Percentiles rank a stretch among this genome's conserved stretches.
phyloP scores from a whole-genome alignment of 345 rosid species.

The Firmiana major region DNA sequence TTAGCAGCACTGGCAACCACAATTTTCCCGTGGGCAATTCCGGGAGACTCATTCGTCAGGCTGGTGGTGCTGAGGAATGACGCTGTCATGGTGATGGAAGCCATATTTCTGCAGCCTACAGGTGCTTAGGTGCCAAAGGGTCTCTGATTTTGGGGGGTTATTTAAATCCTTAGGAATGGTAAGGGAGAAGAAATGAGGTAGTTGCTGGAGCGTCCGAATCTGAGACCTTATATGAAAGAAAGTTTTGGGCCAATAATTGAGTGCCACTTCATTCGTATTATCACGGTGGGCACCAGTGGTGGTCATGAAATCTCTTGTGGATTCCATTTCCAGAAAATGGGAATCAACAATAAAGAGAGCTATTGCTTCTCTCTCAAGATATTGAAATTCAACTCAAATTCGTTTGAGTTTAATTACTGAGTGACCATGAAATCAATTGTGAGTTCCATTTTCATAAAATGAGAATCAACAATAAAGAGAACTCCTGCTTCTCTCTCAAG shows the following conservation, averaged over 20 bases:
- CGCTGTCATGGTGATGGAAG: slow-evolving; percentile 39
- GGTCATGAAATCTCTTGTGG: not conserved
- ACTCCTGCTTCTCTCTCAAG: not conserved
- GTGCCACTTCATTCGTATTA: not conserved
- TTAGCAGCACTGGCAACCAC: slow-evolving; percentile 25
- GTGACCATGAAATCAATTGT: not conserved
- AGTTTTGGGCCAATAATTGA: slow-evolving; percentile 11
- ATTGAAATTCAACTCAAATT: too few species aligned
- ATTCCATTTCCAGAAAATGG: not conserved
- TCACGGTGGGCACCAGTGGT: slow-evolving; percentile 9
- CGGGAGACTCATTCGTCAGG: slow-evolving; percentile 13
- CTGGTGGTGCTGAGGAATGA: slow-evolving; percentile 21
- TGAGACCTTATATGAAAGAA: slow-evolving; percentile 9
- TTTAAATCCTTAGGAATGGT: not conserved
- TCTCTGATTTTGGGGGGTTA: not conserved
- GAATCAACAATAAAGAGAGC: not conserved
- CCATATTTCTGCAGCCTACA: slow-evolving; percentile 22
- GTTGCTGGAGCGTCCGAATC: not conserved
- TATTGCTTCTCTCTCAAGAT: too few species aligned
- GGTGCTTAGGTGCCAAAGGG: not conserved
- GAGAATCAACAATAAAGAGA: not conserved
- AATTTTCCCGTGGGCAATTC: slow-evolving; percentile 12
- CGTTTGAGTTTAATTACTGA: too few species aligned
- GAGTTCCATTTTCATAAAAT: not conserved
- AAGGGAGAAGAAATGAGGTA: not conserved